phyloP scores from a whole-genome alignment of 768 basidiomycete species.

The Pleurotus sapidus region DNA sequence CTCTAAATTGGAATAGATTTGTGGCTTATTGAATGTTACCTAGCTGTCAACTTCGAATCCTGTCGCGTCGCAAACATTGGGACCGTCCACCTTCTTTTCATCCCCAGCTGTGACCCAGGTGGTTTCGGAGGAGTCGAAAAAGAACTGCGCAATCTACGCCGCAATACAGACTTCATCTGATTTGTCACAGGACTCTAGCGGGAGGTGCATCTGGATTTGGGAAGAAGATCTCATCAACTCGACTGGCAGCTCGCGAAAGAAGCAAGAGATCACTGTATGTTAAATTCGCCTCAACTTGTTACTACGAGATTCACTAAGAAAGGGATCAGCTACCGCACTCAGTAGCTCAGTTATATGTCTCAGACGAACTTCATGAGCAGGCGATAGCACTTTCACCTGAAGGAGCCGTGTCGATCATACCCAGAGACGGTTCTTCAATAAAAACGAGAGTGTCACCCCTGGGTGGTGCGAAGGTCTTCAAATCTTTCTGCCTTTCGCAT shows the following conservation, averaged over 20 bases:
- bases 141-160: constrained; percentile 52
- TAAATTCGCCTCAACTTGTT: not conserved
- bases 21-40: not conserved
- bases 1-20: not conserved
- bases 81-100: constrained; percentile 60
- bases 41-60: constrained; percentile 66
- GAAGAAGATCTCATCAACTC: constrained; percentile 44
- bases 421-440: constrained; percentile 21
- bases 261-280: constrained; percentile 34
- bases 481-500: constrained; percentile 25
- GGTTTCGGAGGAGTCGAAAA: constrained; percentile 27
- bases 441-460: constrained; percentile 16
- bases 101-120: constrained; percentile 51
- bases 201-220: constrained; percentile 62
- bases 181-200: constrained; percentile 33
- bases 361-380: constrained; percentile 18
- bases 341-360: constrained; percentile 26
- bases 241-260: constrained; percentile 30
- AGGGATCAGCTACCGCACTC: constrained; percentile 38
- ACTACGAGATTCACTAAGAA: not conserved
- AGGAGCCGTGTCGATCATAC: constrained; percentile 28
- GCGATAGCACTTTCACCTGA: constrained; percentile 27
- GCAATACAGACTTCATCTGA: constrained; percentile 49
- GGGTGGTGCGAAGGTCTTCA: constrained; percentile 11
- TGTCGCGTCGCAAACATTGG: constrained; percentile 65